Conservation (phyloP, 2,329 filamentous ascomycete genomes). For the Colletotrichum sp. region DNA sequence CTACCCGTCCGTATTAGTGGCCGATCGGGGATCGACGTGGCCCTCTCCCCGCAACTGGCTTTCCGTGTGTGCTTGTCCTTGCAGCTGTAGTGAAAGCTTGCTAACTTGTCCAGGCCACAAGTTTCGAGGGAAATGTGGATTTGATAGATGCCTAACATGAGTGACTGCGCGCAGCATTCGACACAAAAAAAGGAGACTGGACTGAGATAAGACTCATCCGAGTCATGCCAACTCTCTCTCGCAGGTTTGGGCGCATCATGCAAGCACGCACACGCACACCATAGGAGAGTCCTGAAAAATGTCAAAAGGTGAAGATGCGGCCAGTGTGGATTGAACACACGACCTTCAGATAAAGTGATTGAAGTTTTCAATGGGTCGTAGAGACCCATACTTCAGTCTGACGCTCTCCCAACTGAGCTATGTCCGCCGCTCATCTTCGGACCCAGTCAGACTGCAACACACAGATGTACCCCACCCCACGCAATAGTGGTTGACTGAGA, state of each 20-base stretch:
- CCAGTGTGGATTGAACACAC: conserved; percentile 21
- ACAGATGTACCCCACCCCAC: background rate
- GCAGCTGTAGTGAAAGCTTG: background rate
- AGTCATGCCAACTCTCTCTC: background rate
- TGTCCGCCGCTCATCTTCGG: conserved; percentile 11
- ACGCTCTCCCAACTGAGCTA: conserved; percentile 21
- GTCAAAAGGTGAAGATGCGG: conserved; percentile 10
- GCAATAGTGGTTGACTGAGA: background rate
- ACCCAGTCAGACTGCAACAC: fast-evolving
- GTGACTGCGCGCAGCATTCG: background rate
- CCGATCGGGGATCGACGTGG: background rate
- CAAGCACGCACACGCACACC: too few relatives aligned
- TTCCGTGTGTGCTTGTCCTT: background rate
- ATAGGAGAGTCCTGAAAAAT: background rate
- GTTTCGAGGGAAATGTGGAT: background rate
- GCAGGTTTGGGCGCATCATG: background rate
- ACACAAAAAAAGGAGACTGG: background rate
- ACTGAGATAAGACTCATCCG: background rate
- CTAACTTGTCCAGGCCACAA: background rate
- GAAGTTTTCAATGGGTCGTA: conserved; percentile 1
- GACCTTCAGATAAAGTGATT: conserved; percentile 16
- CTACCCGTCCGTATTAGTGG: background rate
- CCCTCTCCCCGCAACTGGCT: background rate
- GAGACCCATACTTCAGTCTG: conserved; percentile 15
- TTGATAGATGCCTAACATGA: background rate